These are phyloP conservation scores for Gastrolobium bilobum DNA, from an alignment of 306 rosid species.

Conservation along the genomic window DNA sequence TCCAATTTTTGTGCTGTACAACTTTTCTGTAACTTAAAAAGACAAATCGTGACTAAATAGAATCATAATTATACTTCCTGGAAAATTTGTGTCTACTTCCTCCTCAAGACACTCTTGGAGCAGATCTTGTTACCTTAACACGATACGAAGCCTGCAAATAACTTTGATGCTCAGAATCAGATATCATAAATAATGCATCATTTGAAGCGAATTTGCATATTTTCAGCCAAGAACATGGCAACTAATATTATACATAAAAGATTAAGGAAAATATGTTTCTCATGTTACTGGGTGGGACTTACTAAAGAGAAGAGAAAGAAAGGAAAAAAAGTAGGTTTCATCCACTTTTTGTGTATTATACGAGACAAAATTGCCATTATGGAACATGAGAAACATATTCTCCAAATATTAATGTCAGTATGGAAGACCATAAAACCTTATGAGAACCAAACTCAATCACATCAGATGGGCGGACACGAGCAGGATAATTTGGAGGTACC, in stretches of 20 bases:
- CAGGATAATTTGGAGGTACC: constrained; percentile 66
- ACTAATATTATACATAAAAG: background rate
- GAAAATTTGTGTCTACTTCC: constrained; percentile 48
- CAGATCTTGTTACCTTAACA: constrained; percentile 72
- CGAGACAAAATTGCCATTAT: too few relatives aligned
- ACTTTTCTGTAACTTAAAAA: constrained; percentile 24
- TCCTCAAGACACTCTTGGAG: constrained; percentile 49
- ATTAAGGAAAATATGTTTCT: too few relatives aligned
- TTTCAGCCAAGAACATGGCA: background rate
- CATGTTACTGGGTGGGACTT: too few relatives aligned
- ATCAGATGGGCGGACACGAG: constrained; percentile 76
- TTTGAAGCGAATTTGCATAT: constrained; percentile 17
- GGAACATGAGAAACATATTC: too few relatives aligned
- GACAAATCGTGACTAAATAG: constrained; percentile 15
- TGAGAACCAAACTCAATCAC: constrained; percentile 81
- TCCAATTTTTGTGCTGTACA: constrained; percentile 66
- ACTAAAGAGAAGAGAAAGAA: too few relatives aligned
- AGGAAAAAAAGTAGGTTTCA: too few relatives aligned
- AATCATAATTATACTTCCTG: constrained; percentile 50
- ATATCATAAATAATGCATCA: background rate
- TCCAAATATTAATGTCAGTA: background rate
- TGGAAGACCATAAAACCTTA: constrained; percentile 56
- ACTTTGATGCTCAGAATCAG: constrained; percentile 39
- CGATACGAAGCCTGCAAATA: constrained; percentile 77
- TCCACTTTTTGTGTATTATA: too few relatives aligned